These are phyloP conservation scores for Colletotrichum lini DNA, from an alignment of 2,329 filamentous ascomycete species.

Conservation along the genomic window DNA sequence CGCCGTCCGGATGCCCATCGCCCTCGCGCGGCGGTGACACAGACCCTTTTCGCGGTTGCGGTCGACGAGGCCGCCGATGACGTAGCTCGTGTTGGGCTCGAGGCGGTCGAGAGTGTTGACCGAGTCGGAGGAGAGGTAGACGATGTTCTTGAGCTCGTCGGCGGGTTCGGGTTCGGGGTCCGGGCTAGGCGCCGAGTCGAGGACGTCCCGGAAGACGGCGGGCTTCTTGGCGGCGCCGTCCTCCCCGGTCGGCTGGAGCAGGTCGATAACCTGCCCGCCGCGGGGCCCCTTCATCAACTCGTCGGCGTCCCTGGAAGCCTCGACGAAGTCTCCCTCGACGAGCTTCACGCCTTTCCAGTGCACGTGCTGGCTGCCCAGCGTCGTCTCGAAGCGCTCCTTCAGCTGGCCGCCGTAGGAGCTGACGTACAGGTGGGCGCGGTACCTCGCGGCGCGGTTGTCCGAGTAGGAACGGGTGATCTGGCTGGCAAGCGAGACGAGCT, in stretches of 20 bases:
- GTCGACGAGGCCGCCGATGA: slow-evolving; percentile 95
- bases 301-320: slow-evolving; percentile 76
- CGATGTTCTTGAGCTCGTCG: slow-evolving; percentile 64
- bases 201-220: slow-evolving; percentile 51
- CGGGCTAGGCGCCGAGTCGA: slow-evolving; percentile 52
- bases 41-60: slow-evolving; percentile 96
- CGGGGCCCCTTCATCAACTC: slow-evolving; percentile 73
- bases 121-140: slow-evolving; percentile 96
- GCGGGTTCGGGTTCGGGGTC: slow-evolving; percentile 50
- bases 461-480: slow-evolving; percentile 93
- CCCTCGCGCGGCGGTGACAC: slow-evolving; percentile 86
- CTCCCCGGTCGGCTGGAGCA: slow-evolving; percentile 61
- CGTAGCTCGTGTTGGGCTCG: slow-evolving; percentile 90
- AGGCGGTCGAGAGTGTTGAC: slow-evolving; percentile 85
- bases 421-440: slow-evolving; percentile 80
- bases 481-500: slow-evolving; percentile 84
- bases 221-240: slow-evolving; percentile 46
- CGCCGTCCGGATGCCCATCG: slow-evolving; percentile 85
- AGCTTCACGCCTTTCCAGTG: slow-evolving; percentile 87
- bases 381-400: slow-evolving; percentile 83
- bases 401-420: slow-evolving; percentile 84
- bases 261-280: slow-evolving; percentile 72
- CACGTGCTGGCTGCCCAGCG: slow-evolving; percentile 78
- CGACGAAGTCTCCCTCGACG: slow-evolving; percentile 80
- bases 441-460: slow-evolving; percentile 81